These are phyloP conservation scores for Incumbomyces lentus DNA, from an alignment of 2,329 filamentous ascomycete genomes.

Conservation along the genomic window DNA sequence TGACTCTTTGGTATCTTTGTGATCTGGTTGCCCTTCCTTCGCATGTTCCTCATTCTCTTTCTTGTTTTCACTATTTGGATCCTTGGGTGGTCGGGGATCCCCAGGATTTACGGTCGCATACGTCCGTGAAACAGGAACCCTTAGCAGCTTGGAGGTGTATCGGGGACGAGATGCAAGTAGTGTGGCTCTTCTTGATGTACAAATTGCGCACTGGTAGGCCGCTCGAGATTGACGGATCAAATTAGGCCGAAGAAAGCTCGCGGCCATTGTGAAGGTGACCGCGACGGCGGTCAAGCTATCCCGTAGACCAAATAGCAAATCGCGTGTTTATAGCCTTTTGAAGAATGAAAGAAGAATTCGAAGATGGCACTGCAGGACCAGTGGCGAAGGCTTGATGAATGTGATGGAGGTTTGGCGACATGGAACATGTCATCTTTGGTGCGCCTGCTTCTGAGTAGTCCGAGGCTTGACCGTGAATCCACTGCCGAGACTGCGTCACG, in stretches of 20 bases:
- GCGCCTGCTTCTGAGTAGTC: background rate
- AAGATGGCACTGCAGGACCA: background rate
- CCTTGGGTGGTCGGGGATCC: slow-evolving; percentile 31
- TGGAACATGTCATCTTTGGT: background rate
- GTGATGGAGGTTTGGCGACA: background rate
- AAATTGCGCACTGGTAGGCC: slow-evolving; percentile 43
- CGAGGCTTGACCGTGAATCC: background rate
- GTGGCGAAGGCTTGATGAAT: background rate
- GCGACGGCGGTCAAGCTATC: background rate
- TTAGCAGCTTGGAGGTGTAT: slow-evolving; percentile 30
- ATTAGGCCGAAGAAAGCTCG: slow-evolving; percentile 18
- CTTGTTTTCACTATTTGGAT: slow-evolving; percentile 20
- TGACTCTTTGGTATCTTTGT: slow-evolving; percentile 23
- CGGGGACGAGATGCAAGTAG: slow-evolving; percentile 27
- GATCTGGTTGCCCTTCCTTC: background rate
- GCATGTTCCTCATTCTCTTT: slow-evolving; percentile 14
- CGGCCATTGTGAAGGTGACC: slow-evolving; percentile 14
- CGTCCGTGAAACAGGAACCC: slow-evolving; percentile 27
- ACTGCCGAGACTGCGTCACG: slow-evolving; percentile 4
- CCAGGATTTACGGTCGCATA: slow-evolving; percentile 37
- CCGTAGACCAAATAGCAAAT: background rate
- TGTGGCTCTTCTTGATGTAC: slow-evolving; percentile 33
- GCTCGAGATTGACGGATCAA: slow-evolving; percentile 36
- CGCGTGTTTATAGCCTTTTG: background rate
- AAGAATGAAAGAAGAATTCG: background rate